Evolutionary conservation across 2,329 filamentous ascomycete species (phyloP).

Genomic region (Calycina herbarum): DNA sequence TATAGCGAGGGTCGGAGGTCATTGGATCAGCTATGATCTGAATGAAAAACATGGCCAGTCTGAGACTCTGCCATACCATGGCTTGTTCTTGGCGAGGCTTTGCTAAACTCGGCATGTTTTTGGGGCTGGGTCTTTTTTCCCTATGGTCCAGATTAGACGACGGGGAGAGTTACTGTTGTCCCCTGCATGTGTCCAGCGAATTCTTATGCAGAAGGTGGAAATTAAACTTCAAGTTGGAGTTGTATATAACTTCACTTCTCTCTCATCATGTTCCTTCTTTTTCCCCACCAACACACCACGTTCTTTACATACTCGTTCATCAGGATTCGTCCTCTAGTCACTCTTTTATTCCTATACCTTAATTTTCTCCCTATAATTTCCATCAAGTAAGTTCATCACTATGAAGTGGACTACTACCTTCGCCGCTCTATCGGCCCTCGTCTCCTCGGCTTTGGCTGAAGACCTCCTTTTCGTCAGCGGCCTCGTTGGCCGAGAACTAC

Average conservation of each 20-base stretch:
- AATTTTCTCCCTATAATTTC: constrained; percentile 6
- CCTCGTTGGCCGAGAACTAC: constrained; percentile 29
- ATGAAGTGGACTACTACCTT: constrained; percentile 25
- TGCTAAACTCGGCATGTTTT: background rate
- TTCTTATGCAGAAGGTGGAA: constrained; percentile 11
- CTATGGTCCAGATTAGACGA: background rate
- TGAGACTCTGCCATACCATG: background rate
- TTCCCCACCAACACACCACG: constrained; percentile 8
- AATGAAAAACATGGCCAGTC: background rate
- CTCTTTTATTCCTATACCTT: constrained; percentile 11
- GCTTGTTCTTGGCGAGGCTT: background rate
- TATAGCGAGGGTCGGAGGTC: background rate
- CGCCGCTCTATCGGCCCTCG: constrained; percentile 21
- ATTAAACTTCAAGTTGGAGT: constrained; percentile 4
- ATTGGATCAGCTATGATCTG: background rate
- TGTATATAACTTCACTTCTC: constrained; percentile 17
- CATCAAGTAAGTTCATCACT: background rate
- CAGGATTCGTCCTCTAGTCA: constrained; percentile 13
- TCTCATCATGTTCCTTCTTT: background rate
- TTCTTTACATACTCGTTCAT: constrained; percentile 13
- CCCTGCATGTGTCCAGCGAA: background rate
- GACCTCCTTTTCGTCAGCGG: constrained; percentile 38
- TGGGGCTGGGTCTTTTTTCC: background rate
- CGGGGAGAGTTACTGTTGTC: background rate
- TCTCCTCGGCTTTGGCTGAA: constrained; percentile 29